Evolutionary conservation across 768 basidiomycete genomes (phyloP).

Genomic region (Tylopilus intermedius): DNA sequence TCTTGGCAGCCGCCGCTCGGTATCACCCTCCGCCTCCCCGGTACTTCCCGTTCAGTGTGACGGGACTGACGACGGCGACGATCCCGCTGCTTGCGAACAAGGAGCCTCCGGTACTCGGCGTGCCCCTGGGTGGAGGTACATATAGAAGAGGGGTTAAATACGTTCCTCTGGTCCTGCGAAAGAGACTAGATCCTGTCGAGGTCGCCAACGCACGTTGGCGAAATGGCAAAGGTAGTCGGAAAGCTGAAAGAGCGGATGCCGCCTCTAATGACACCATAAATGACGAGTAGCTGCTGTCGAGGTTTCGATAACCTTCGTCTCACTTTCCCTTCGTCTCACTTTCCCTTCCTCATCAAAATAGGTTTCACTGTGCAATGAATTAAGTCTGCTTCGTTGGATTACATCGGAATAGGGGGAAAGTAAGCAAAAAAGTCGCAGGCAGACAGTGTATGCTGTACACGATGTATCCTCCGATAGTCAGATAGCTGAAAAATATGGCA

Average conservation of each 20-base stretch:
- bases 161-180: conserved; percentile 59
- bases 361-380: neutral
- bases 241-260: conserved; percentile 32
- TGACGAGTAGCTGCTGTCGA: conserved; percentile 6
- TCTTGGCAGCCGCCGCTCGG: conserved; percentile 49
- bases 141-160: conserved; percentile 60
- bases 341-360: no score
- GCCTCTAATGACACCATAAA: neutral
- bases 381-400: conserved; percentile 13
- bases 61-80: conserved; percentile 17
- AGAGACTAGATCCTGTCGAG: conserved; percentile 65
- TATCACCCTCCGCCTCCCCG: conserved; percentile 44
- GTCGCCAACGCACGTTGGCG: conserved; percentile 78
- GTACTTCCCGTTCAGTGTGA: conserved; percentile 34
- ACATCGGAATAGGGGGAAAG: conserved; percentile 7
- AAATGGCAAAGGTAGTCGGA: conserved; percentile 54
- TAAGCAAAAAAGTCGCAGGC: conserved; percentile 17
- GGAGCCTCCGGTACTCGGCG: conserved; percentile 34
- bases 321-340: no score
- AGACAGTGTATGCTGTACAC: conserved; percentile 1
- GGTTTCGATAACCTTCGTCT: neutral
- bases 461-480: conserved; percentile 1
- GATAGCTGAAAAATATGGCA: neutral
- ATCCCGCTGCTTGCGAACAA: conserved; percentile 15
- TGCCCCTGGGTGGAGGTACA: conserved; percentile 72